These are phyloP conservation scores for Keqinozyma sinolaborantium DNA, from an alignment of 1,139 yeast species.

Conservation along the genomic window DNA sequence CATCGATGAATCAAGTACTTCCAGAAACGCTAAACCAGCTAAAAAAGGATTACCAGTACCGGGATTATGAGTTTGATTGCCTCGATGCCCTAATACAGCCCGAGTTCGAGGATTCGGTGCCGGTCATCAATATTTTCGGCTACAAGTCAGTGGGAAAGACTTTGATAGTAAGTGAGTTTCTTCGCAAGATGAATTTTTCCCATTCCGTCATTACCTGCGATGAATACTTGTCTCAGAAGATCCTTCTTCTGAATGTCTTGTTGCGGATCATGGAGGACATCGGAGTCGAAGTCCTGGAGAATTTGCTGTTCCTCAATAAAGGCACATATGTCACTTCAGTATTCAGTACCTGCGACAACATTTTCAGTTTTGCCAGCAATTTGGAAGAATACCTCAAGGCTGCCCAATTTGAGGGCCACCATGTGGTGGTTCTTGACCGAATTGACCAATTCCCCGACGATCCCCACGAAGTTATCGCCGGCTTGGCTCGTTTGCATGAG, in stretches of 20 bases:
- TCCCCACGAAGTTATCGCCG: slow-evolving; percentile 39
- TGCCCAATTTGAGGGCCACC: slow-evolving; percentile 32
- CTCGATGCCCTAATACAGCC: slow-evolving; percentile 23
- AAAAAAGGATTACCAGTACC: no score
- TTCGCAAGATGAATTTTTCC: slow-evolving; percentile 19
- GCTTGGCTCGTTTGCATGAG: slow-evolving; percentile 49
- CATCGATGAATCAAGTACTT: slow-evolving; percentile 21
- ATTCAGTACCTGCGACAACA: slow-evolving; percentile 37
- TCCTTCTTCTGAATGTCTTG: slow-evolving; percentile 37
- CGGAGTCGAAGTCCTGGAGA: slow-evolving; percentile 14
- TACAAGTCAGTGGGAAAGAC: slow-evolving; percentile 41
- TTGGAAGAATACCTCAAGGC: slow-evolving; percentile 34
- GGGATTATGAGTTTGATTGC: slow-evolving; percentile 28
- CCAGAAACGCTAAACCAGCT: no score
- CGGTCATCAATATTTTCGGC: slow-evolving; percentile 36
- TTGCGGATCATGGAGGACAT: slow-evolving; percentile 26
- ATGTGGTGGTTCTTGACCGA: slow-evolving; percentile 56
- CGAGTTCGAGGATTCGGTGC: slow-evolving; percentile 19
- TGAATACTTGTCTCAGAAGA: slow-evolving; percentile 34
- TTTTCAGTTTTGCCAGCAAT: slow-evolving; percentile 42
- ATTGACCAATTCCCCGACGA: slow-evolving; percentile 54
- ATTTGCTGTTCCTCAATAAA: slow-evolving; percentile 12
- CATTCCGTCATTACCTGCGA: slow-evolving; percentile 33
- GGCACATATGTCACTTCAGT: slow-evolving; percentile 13
- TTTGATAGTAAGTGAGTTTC: slow-evolving; percentile 22